phyloP scores from a whole-genome alignment of 345 rosid species.

The Litchi chinensis region DNA sequence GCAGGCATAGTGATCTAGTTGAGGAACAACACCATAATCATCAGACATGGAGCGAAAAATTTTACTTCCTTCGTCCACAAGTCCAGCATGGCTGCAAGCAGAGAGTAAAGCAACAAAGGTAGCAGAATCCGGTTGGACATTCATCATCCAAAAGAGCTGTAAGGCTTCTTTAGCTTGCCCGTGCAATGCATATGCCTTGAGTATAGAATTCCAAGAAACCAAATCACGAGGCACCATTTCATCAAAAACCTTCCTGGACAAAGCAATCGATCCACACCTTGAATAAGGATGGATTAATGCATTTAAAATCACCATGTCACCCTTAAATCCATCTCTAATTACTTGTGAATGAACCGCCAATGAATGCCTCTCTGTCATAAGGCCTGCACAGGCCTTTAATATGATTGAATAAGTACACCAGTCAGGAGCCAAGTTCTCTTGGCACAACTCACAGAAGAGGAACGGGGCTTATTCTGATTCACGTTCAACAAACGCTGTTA shows the following conservation, averaged over 20 bases:
- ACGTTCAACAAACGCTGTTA: too few species aligned
- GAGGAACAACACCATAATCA: conserved; percentile 52
- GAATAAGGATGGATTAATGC: conserved; percentile 85
- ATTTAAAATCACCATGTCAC: conserved; percentile 64
- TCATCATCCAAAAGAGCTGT: conserved; percentile 58
- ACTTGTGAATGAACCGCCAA: conserved; percentile 63
- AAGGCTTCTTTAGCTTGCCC: conserved; percentile 75
- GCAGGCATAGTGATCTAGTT: conserved; percentile 85
- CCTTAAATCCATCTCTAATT: conserved; percentile 59
- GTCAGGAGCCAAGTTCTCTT: too few species aligned
- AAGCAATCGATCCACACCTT: conserved; percentile 68
- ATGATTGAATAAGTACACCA: too few species aligned
- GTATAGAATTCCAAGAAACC: conserved; percentile 89
- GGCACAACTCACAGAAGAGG: too few species aligned
- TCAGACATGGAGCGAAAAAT: conserved; percentile 63
- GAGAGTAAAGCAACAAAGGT: conserved; percentile 80
- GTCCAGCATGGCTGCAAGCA: conserved; percentile 88
- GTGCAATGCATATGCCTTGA: conserved; percentile 79
- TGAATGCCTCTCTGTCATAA: conserved; percentile 61
- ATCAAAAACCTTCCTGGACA: conserved; percentile 66
- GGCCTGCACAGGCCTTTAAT: too few species aligned
- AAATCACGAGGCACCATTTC: conserved; percentile 54
- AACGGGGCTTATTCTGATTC: too few species aligned
- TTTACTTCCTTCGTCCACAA: conserved; percentile 67
- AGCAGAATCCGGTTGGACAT: conserved; percentile 66